Conservation (phyloP, 495 filamentous ascomycete species). For the Aspergillus saccharolyticus region DNA sequence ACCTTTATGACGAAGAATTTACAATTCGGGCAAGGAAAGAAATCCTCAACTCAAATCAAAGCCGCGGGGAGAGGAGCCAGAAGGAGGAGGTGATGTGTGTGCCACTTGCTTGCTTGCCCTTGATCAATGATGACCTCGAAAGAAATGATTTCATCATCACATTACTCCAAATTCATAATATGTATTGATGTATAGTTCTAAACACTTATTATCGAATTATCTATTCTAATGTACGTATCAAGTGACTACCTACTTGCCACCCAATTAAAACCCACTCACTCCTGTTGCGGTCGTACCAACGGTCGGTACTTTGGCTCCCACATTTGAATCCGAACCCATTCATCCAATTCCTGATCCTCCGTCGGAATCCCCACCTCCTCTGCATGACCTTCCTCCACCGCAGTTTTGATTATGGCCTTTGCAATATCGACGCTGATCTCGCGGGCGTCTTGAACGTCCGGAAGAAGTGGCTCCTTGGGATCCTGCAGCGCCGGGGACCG, state of each 20-base stretch:
- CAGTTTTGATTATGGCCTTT: constrained; percentile 67
- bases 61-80: no score
- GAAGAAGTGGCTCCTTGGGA: constrained; percentile 56
- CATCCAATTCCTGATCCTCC: constrained; percentile 54
- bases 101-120: no score
- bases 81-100: no score
- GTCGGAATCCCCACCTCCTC: constrained; percentile 41
- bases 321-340: constrained; percentile 88
- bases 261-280: neutral
- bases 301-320: constrained; percentile 75
- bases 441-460: constrained; percentile 70
- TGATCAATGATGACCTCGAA: no score
- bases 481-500: constrained; percentile 64
- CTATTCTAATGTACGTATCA: no score
- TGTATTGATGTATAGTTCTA: no score
- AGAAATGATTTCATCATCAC: no score
- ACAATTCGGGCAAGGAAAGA: neutral
- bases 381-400: constrained; percentile 63
- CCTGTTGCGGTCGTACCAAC: constrained; percentile 29
- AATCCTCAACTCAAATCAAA: no score
- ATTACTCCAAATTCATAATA: no score
- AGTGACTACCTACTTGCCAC: no score
- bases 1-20: neutral
- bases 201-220: no score
- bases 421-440: constrained; percentile 75